These are phyloP conservation scores for Eucalyptus polyanthemos DNA, from an alignment of 345 rosid genomes.

Conservation along the genomic window DNA sequence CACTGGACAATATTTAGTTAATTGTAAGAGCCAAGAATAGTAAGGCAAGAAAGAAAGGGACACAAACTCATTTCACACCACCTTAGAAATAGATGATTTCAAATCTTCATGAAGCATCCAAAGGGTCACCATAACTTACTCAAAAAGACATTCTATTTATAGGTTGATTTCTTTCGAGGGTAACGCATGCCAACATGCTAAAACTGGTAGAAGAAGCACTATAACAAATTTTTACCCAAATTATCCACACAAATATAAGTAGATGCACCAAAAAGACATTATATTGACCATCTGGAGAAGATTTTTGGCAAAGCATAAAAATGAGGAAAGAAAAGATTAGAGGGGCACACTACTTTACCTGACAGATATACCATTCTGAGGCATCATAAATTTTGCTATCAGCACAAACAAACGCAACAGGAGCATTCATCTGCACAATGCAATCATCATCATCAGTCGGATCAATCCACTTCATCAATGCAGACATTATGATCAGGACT, in stretches of 20 bases:
- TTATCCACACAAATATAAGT: background rate
- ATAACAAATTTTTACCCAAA: background rate
- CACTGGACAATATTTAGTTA: background rate
- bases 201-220: background rate
- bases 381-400: constrained; percentile 87
- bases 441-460: background rate
- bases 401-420: constrained; percentile 80
- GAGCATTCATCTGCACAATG: constrained; percentile 59
- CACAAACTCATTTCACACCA: background rate
- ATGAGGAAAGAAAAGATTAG: background rate
- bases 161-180: background rate
- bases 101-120: background rate
- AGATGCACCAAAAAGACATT: background rate
- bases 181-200: background rate
- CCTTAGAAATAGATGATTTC: background rate
- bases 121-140: background rate
- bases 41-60: background rate
- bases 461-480: background rate
- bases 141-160: background rate
- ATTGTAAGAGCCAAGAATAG: background rate
- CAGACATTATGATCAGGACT: background rate
- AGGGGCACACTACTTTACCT: constrained; percentile 34
- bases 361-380: constrained; percentile 93
- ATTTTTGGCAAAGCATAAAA: background rate
- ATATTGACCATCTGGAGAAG: background rate